These are phyloP conservation scores for Saxophila tyrrhenica DNA, from an alignment of 495 filamentous ascomycete species.

Conservation along the genomic window DNA sequence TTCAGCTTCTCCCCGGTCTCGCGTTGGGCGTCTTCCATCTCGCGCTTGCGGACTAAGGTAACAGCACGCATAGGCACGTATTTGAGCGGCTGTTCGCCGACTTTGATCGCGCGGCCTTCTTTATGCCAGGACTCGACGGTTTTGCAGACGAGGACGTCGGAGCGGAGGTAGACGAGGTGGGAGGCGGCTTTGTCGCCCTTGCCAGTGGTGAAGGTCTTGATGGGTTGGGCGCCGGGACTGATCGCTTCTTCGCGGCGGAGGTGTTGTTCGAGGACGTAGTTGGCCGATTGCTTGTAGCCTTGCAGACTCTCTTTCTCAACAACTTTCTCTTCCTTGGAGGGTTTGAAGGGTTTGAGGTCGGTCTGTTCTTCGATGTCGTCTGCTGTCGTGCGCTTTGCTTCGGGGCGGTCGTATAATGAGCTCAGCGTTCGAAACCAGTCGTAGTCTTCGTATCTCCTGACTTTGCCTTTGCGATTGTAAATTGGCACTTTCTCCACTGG, in stretches of 20 bases:
- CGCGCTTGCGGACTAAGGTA: conserved; percentile 75
- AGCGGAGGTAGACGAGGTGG: conserved; percentile 70
- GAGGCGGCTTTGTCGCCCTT: conserved; percentile 55
- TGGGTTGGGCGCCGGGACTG: conserved; percentile 51
- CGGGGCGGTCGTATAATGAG: conserved; percentile 55
- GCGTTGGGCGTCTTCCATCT: conserved; percentile 71
- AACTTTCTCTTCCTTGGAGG: conserved; percentile 45
- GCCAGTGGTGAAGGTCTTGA: conserved; percentile 60
- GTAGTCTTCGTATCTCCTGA: conserved; percentile 55
- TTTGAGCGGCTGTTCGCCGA: conserved; percentile 67
- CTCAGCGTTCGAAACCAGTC: conserved; percentile 84
- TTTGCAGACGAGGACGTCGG: conserved; percentile 73
- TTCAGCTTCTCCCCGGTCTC: conserved; percentile 70
- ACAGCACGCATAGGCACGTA: conserved; percentile 81
- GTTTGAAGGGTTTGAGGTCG: conserved; percentile 60
- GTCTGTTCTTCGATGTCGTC: conserved; percentile 69
- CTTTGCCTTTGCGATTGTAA: conserved; percentile 58
- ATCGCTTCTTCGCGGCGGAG: conserved; percentile 88
- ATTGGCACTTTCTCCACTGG: conserved; percentile 66
- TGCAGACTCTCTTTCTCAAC: conserved; percentile 63
- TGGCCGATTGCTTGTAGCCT: conserved; percentile 72
- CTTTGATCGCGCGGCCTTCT: conserved; percentile 67
- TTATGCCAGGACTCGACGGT: conserved; percentile 97
- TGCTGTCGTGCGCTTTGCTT: conserved; percentile 47
- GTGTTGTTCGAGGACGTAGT: conserved; percentile 78